These are phyloP conservation scores for Leccinum pachyderme DNA, from an alignment of 1,284 basidiomycete species.

Conservation along the genomic window DNA sequence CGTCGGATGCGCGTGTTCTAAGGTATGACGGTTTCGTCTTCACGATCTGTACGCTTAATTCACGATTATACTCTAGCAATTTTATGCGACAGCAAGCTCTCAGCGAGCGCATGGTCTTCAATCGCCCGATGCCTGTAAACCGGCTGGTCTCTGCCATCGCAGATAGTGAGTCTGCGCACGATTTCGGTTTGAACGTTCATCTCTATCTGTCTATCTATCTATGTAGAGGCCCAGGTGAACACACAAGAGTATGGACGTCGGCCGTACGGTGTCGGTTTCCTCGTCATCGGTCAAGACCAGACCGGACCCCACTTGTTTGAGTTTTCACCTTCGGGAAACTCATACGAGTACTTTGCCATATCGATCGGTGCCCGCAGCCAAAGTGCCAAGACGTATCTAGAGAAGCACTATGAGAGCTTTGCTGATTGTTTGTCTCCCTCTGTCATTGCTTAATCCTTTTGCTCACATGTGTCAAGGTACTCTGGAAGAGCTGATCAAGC, in stretches of 20 bases:
- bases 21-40: conserved; percentile 52
- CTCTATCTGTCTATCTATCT: conserved; percentile 7
- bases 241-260: conserved; percentile 98
- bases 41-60: background rate
- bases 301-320: conserved; percentile 97
- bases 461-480: conserved; percentile 48
- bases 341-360: conserved; percentile 98
- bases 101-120: conserved; percentile 92
- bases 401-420: conserved; percentile 91
- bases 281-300: conserved; percentile 95
- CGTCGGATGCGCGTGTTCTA: conserved; percentile 95
- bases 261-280: conserved; percentile 98
- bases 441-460: background rate
- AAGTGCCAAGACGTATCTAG: conserved; percentile 97
- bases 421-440: conserved; percentile 60
- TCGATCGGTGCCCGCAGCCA: conserved; percentile 97
- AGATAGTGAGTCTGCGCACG: conserved; percentile 70
- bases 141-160: conserved; percentile 92
- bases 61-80: conserved; percentile 57
- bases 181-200: background rate
- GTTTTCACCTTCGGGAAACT: conserved; percentile 96
- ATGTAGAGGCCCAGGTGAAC: conserved; percentile 93
- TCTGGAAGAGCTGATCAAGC: conserved; percentile 83
- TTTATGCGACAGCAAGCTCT: conserved; percentile 99
- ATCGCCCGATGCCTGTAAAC: conserved; percentile 91